These are phyloP conservation scores for Zostera marina DNA, from an alignment of 116 monocot species.

Conservation along the genomic window DNA sequence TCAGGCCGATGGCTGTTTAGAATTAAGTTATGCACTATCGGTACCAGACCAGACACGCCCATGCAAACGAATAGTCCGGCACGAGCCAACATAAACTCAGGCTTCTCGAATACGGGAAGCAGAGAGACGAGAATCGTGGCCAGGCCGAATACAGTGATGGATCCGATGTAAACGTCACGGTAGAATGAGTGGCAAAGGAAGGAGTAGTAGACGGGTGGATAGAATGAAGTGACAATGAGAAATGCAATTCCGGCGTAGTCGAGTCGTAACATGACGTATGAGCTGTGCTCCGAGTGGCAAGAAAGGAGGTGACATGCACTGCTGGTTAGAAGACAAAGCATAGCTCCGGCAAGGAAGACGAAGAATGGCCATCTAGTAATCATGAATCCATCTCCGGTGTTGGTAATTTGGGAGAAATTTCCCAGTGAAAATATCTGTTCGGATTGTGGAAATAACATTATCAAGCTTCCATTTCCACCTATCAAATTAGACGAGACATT, in stretches of 20 bases:
- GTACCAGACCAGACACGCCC: slow-evolving; percentile 8
- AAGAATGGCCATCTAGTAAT: slow-evolving; percentile 13
- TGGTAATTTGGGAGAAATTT: neutral
- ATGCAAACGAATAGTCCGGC: slow-evolving; percentile 14
- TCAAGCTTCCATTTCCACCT: no score
- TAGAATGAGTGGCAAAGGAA: slow-evolving; percentile 16
- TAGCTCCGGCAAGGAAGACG: slow-evolving; percentile 14
- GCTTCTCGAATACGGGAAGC: slow-evolving; percentile 15
- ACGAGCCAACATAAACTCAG: slow-evolving; percentile 9
- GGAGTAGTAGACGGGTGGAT: slow-evolving; percentile 16
- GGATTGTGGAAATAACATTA: neutral
- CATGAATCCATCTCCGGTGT: neutral
- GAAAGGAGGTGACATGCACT: slow-evolving; percentile 21
- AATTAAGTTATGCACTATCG: slow-evolving; percentile 12
- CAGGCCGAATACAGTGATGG: slow-evolving; percentile 8
- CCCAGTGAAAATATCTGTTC: neutral
- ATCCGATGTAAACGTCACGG: slow-evolving; percentile 11
- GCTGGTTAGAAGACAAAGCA: slow-evolving; percentile 21
- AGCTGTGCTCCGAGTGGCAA: slow-evolving; percentile 16
- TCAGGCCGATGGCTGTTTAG: slow-evolving; percentile 6
- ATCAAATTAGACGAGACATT: neutral
- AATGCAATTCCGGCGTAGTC: slow-evolving; percentile 22
- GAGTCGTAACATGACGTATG: slow-evolving; percentile 19
- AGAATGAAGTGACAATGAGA: slow-evolving; percentile 21
- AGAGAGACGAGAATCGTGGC: slow-evolving; percentile 13